Percentiles rank a stretch among this genome's conserved stretches.
phyloP scores from a whole-genome alignment of 2,329 filamentous ascomycete genomes.

The Diaporthe sp. region DNA sequence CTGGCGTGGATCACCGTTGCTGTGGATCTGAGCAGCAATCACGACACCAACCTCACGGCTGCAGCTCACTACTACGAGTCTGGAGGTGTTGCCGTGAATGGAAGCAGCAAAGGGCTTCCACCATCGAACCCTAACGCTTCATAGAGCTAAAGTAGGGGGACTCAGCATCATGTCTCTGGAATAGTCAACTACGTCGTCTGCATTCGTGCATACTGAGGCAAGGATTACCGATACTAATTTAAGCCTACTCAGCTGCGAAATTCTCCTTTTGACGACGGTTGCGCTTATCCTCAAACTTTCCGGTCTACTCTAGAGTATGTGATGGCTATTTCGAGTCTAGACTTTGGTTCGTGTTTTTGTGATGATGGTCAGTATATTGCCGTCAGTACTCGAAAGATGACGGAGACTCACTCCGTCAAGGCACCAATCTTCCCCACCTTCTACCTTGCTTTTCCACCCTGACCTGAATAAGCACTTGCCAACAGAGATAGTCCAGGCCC shows the following conservation, averaged over 20 bases:
- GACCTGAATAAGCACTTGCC: neutral
- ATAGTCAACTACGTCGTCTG: neutral
- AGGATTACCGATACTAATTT: neutral
- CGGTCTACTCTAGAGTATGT: too few species aligned
- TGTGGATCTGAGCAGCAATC: constrained; percentile 22
- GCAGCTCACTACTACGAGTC: constrained; percentile 17
- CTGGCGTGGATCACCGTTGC: constrained; percentile 38
- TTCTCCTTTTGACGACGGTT: too few species aligned
- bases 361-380: too few species aligned
- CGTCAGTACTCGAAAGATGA: neutral
- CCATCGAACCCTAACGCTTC: constrained; percentile 24
- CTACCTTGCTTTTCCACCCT: neutral
- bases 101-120: constrained; percentile 15
- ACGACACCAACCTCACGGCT: constrained; percentile 20
- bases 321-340: too few species aligned
- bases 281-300: neutral
- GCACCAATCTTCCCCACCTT: neutral
- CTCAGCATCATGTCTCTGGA: neutral
- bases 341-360: too few species aligned
- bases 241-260: neutral
- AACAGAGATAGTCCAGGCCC: too few species aligned
- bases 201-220: neutral
- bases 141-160: neutral
- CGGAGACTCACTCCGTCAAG: neutral
- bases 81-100: neutral